Evolutionary conservation across 164 flowering plant genomes (phyloP), one percentile per base, ranked within the genome.

Genomic region (Aristolochia fimbriata): DNA sequence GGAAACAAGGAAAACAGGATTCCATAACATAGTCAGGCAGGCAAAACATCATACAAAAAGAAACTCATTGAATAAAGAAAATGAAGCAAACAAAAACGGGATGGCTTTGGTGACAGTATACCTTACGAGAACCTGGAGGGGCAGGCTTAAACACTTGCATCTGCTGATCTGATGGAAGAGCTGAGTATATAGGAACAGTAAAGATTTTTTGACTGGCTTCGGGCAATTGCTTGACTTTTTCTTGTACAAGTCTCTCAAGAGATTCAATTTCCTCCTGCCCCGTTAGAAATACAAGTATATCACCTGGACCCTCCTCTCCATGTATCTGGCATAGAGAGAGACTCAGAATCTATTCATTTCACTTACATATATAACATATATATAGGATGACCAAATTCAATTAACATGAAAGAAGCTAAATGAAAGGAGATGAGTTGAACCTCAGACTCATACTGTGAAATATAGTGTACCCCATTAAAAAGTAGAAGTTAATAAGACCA

Each of bases 221-320:
- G 58, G 96, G 82, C 63, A 93, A 72, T 60, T 85, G 78, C 14
- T 51, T 71, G 57, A 79, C 70, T 63, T 71, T 71, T 59, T 86
- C 92, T 50, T 76, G 77, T 22, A 86, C 65, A 69, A 83, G 81
- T 61, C 83, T 81, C 70, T 86, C 94, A 56, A 83, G 79, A 56
- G 94, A 79, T 83, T 93, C 97, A 72, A 93, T 93, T 77, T 93
- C 99, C 66, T 90, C 99, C 83, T 93, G 96, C 57, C 99, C 99
- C 25, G 97, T 90, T 68, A 93, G 76, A 73, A 93, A 93, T 17
- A 86, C 91, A 68, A 93, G 96, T 64, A 90, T 67, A 75, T 90
- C 96, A 68, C 99, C 99, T 47, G 87, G 87, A 23, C 74, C 82
- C 72, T 93, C 98, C 67, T 85, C 90, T 80, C 80, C 49, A 77